Evolutionary conservation across 768 basidiomycete species (phyloP).

Genomic region (Naganishia antarctica): DNA sequence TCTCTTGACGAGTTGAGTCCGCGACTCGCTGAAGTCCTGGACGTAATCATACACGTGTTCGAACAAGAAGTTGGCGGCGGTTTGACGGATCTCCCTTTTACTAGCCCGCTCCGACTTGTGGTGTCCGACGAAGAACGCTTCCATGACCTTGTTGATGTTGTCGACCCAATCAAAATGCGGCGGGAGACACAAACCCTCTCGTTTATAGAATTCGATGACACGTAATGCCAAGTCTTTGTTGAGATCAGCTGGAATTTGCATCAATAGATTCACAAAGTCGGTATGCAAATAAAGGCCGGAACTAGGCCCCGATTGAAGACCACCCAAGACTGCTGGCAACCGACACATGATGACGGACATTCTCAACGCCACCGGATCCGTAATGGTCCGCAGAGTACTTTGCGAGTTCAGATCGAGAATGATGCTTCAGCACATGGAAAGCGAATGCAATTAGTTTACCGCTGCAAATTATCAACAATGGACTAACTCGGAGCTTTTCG

Average conservation of each 20-base stretch:
- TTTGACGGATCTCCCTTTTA: constrained; percentile 25
- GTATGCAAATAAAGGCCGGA: constrained; percentile 38
- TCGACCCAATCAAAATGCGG: constrained; percentile 45
- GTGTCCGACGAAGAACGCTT: constrained; percentile 37
- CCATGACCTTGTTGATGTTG: constrained; percentile 45
- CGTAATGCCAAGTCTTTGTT: constrained; percentile 38
- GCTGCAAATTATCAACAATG: too few species aligned
- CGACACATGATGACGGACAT: constrained; percentile 34
- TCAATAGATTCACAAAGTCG: constrained; percentile 44
- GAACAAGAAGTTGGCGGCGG: constrained; percentile 41
- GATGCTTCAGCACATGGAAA: not conserved
- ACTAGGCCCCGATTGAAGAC: constrained; percentile 33
- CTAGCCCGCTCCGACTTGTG: not conserved
- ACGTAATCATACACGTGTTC: constrained; percentile 44
- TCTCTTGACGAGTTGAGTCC: constrained; percentile 41
- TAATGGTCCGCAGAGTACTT: constrained; percentile 5
- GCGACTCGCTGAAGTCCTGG: constrained; percentile 39
- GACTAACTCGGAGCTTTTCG: constrained; percentile 34
- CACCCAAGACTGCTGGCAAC: constrained; percentile 37
- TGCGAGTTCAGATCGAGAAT: constrained; percentile 1
- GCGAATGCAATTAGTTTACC: not conserved
- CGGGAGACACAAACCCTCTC: constrained; percentile 45
- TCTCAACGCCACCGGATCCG: constrained; percentile 16
- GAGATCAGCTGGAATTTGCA: constrained; percentile 47
- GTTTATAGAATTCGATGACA: constrained; percentile 45